These are phyloP conservation scores for Rhynchosporium graminicola DNA, from an alignment of 2,329 filamentous ascomycete genomes.

Conservation along the genomic window DNA sequence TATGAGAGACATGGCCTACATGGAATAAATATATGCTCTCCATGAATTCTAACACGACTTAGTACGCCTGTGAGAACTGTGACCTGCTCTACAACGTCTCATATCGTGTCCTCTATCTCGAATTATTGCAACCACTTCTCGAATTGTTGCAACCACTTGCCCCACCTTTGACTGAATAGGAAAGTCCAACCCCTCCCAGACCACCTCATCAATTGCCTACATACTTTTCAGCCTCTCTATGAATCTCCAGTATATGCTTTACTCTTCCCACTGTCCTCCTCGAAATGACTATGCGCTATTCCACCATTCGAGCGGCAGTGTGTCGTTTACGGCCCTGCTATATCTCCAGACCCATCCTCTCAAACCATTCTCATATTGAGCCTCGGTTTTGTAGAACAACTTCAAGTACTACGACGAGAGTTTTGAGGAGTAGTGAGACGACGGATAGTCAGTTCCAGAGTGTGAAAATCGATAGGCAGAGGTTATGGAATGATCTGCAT, in stretches of 20 bases:
- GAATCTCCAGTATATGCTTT: neutral
- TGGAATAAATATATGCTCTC: neutral
- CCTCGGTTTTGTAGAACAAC: constrained; percentile 19
- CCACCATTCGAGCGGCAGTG: constrained; percentile 11
- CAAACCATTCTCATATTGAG: neutral
- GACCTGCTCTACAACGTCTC: neutral
- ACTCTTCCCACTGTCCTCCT: neutral
- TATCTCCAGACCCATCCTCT: neutral
- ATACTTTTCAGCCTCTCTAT: no score
- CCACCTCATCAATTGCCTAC: neutral
- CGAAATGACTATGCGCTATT: constrained; percentile 7
- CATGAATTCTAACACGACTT: neutral
- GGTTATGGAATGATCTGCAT: constrained; percentile 65
- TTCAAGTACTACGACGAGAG: constrained; percentile 23
- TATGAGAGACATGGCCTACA: neutral
- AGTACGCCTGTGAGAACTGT: neutral
- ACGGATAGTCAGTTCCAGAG: constrained; percentile 52
- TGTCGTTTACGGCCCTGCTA: constrained; percentile 11
- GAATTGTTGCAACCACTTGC: neutral
- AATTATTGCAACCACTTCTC: neutral
- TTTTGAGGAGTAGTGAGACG: constrained; percentile 40
- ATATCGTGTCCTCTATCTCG: neutral
- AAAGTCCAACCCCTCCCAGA: constrained; percentile 2
- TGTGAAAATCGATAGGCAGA: constrained; percentile 57
- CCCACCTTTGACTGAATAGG: constrained; percentile 18